These are phyloP conservation scores for Eucalyptus polyanthemos DNA, from an alignment of 345 rosid species.

Conservation along the genomic window DNA sequence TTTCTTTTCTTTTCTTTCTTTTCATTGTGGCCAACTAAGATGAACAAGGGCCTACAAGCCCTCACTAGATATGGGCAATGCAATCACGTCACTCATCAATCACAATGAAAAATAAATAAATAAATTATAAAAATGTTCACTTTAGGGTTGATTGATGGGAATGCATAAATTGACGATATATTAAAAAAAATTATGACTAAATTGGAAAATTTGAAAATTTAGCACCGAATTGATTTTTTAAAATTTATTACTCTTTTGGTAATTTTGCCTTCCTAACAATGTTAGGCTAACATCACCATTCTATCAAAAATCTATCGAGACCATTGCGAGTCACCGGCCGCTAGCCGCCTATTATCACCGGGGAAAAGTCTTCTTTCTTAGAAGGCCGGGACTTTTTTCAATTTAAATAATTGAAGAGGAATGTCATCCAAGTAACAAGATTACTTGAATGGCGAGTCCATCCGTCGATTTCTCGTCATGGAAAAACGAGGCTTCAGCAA, in stretches of 20 bases:
- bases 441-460: not conserved
- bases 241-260: too few relatives aligned
- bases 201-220: too few relatives aligned
- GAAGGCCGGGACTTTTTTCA: not conserved
- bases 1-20: too few relatives aligned
- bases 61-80: not conserved
- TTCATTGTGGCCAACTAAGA: too few relatives aligned
- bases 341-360: fast-evolving
- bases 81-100: fast-evolving
- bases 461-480: not conserved
- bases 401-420: not conserved
- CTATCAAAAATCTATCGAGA: not conserved
- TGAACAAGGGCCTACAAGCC: too few relatives aligned
- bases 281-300: not conserved
- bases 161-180: too few relatives aligned
- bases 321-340: fast-evolving
- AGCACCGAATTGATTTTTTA: too few relatives aligned
- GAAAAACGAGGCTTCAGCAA: not conserved
- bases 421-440: not conserved
- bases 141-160: fast-evolving
- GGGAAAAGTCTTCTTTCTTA: not conserved
- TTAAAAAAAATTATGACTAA: too few relatives aligned
- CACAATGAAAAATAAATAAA: too few relatives aligned
- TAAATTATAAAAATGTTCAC: not conserved
- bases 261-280: not conserved